Conservation (phyloP, 148 eudicot genomes). For the Persicaria maculosa region DNA sequence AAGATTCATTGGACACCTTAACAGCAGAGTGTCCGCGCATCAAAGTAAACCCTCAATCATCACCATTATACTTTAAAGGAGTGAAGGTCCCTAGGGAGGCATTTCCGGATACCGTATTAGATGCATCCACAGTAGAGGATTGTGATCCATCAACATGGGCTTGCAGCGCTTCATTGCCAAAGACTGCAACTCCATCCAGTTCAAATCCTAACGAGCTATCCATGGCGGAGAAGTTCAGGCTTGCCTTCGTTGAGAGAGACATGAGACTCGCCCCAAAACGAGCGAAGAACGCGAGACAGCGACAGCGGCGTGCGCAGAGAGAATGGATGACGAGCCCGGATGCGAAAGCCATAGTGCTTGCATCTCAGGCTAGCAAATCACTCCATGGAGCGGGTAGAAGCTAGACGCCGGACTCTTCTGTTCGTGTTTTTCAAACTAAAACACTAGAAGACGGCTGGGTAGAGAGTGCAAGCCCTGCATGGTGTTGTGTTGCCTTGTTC, state of each 20-base stretch:
- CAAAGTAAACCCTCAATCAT: constrained; percentile 64
- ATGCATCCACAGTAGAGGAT: constrained; percentile 53
- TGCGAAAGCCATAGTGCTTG: constrained; percentile 65
- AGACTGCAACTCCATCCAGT: constrained; percentile 14
- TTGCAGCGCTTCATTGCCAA: constrained; percentile 24
- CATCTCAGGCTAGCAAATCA: constrained; percentile 61
- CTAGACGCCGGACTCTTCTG: constrained; percentile 5
- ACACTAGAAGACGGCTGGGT: too few relatives aligned
- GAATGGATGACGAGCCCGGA: constrained; percentile 56
- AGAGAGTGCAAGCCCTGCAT: too few relatives aligned
- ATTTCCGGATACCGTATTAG: constrained; percentile 38
- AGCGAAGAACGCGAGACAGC: constrained; percentile 90
- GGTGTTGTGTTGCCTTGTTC: not conserved
- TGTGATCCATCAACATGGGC: constrained; percentile 77
- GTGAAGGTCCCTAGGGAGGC: constrained; percentile 57
- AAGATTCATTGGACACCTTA: constrained; percentile 47
- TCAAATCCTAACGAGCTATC: constrained; percentile 32
- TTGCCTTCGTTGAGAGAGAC: constrained; percentile 82
- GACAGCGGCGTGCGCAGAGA: constrained; percentile 70
- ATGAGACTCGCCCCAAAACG: constrained; percentile 82
- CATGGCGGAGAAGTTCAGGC: constrained; percentile 76
- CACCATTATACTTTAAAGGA: constrained; percentile 51
- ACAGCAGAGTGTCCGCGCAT: constrained; percentile 79
- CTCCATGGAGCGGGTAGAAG: constrained; percentile 18
- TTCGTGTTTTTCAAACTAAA: too few relatives aligned